These are phyloP conservation scores for Cyphellophora europaea DNA, from an alignment of 2,329 filamentous ascomycete species.

Conservation along the genomic window DNA sequence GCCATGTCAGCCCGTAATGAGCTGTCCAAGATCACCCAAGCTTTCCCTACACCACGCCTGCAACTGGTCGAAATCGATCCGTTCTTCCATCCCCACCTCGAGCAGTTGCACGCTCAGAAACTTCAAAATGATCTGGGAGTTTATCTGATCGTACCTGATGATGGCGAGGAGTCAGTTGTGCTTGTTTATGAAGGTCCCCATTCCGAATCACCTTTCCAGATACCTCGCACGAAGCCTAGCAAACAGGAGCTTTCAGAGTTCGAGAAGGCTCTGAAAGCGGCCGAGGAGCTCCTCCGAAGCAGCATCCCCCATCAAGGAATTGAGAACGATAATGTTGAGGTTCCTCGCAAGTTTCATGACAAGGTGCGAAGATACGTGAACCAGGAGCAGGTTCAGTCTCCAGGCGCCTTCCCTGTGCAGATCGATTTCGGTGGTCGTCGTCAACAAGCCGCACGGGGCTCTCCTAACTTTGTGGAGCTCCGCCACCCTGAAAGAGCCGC, in stretches of 20 bases:
- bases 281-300: slow-evolving; percentile 46
- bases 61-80: slow-evolving; percentile 37
- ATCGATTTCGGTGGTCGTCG: slow-evolving; percentile 23
- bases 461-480: slow-evolving; percentile 10
- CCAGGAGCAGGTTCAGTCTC: slow-evolving; percentile 36
- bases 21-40: slow-evolving; percentile 39
- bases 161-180: slow-evolving; percentile 34
- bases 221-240: slow-evolving; percentile 48
- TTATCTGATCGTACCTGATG: slow-evolving; percentile 38
- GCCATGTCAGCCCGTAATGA: slow-evolving; percentile 40
- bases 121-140: slow-evolving; percentile 36
- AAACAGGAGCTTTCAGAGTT: slow-evolving; percentile 46
- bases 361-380: slow-evolving; percentile 51
- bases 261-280: slow-evolving; percentile 48
- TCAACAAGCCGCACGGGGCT: slow-evolving; percentile 3
- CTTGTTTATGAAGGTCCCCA: slow-evolving; percentile 41
- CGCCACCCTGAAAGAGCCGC: slow-evolving; percentile 61
- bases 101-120: slow-evolving; percentile 27
- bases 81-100: slow-evolving; percentile 39
- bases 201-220: slow-evolving; percentile 14
- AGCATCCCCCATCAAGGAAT: slow-evolving; percentile 29
- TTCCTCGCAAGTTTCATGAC: slow-evolving; percentile 36
- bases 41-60: slow-evolving; percentile 36
- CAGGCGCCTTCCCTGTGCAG: slow-evolving; percentile 48
- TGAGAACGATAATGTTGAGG: slow-evolving; percentile 14